A percentile compares a stretch with the other conserved stretches of the same genome.
Evolutionary conservation across 2,329 filamentous ascomycete species (phyloP).

Genomic region (Ophiostoma perfectum): DNA sequence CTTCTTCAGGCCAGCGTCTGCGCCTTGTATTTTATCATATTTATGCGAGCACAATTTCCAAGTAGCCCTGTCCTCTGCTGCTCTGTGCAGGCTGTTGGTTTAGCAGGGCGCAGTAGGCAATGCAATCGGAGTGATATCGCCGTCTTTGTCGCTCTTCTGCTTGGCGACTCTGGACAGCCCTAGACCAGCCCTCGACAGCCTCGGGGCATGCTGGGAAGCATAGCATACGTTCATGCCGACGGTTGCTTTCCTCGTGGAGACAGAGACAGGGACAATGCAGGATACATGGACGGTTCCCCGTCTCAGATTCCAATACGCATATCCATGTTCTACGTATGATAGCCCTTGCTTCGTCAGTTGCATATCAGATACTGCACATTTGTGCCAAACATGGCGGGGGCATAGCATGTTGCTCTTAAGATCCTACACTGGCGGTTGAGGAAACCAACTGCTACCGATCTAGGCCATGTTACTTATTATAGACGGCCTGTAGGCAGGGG

Average conservation of each 20-base stretch:
- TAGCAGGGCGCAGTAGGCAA: neutral
- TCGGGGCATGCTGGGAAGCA: neutral
- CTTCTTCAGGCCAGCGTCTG: neutral
- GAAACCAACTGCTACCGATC: neutral
- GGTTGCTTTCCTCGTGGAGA: neutral
- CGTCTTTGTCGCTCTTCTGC: neutral
- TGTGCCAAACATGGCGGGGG: neutral
- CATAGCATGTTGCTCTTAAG: neutral
- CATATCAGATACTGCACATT: neutral
- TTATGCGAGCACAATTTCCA: no score
- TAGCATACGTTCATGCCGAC: neutral
- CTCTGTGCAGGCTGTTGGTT: neutral
- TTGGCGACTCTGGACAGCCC: neutral
- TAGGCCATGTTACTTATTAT: slow-evolving; percentile 1
- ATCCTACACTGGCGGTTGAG: neutral
- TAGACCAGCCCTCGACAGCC: neutral
- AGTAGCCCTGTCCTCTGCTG: no score
- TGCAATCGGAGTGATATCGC: neutral
- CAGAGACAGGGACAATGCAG: neutral
- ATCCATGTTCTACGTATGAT: neutral
- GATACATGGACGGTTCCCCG: neutral
- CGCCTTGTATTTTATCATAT: neutral
- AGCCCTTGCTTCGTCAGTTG: neutral
- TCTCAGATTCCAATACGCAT: slow-evolving; percentile 1
- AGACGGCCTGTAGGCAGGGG: neutral